phyloP scores from a whole-genome alignment of 805 yeast species.

The Candida koratica region DNA sequence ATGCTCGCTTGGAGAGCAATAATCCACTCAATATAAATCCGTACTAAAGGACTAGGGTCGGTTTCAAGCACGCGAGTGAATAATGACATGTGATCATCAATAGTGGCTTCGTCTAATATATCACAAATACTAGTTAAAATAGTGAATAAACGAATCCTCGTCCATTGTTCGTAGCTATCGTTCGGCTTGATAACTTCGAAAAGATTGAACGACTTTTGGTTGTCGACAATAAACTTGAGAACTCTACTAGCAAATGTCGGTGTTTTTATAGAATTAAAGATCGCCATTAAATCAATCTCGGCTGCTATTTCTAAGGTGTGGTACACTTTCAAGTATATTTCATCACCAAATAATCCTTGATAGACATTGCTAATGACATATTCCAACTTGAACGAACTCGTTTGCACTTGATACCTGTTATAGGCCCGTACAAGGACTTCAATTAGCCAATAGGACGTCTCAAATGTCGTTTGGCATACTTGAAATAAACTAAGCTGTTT shows the following conservation, averaged over 20 bases:
- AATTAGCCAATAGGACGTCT: slow-evolving; percentile 47
- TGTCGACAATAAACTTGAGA: slow-evolving; percentile 34
- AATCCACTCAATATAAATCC: slow-evolving; percentile 79
- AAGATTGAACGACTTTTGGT: slow-evolving; percentile 39
- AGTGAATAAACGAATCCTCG: slow-evolving; percentile 54
- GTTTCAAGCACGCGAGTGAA: slow-evolving; percentile 37
- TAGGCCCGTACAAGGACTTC: slow-evolving; percentile 44
- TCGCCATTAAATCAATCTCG: slow-evolving; percentile 47
- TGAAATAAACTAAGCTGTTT: slow-evolving; percentile 45
- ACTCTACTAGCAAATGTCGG: slow-evolving; percentile 26
- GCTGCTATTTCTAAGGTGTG: slow-evolving; percentile 57
- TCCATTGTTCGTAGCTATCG: slow-evolving; percentile 68
- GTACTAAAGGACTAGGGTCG: slow-evolving; percentile 76
- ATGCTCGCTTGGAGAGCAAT: slow-evolving; percentile 44
- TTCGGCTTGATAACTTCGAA: slow-evolving; percentile 49
- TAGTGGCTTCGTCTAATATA: slow-evolving; percentile 11
- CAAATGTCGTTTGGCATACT: slow-evolving; percentile 28
- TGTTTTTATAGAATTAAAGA: slow-evolving; percentile 34
- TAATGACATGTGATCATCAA: slow-evolving; percentile 19
- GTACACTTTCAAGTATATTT: slow-evolving; percentile 45
- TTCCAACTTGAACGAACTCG: slow-evolving; percentile 58
- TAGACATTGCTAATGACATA: slow-evolving; percentile 49
- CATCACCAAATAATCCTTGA: slow-evolving; percentile 36
- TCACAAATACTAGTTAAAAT: slow-evolving; percentile 35
- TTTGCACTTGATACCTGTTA: slow-evolving; percentile 50